Evolutionary conservation across 164 flowering plant genomes (phyloP), one percentile per base, ranked within the genome.

Genomic region (Piper betle): DNA sequence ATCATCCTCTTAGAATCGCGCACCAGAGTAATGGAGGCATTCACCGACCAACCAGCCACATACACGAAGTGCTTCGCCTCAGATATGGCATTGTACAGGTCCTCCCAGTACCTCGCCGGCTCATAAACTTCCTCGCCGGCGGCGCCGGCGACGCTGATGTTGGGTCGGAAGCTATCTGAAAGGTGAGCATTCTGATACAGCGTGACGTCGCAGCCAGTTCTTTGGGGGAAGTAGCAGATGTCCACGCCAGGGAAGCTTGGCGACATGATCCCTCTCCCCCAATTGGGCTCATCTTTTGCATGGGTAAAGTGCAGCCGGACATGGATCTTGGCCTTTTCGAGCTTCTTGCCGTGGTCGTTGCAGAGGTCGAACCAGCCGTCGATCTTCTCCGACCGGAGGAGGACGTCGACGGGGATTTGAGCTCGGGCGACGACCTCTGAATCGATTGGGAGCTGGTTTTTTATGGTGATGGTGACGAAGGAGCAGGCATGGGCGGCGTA

Each of bases 121-220:
- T 18, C 19, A 42, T 57, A 57, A 17, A 37, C 50, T 37, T 57
- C 11, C 15, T 46, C 62, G 4, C 77, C 2, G 33, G 33, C 33
- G 33, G 33, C 33, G 33, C 33, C 78, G 52, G 66, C 71, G 57
- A 57, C 46, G 59, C 52, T 46, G 40, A 66, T 53, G 6, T 87
- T 85, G 52, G 94, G 92, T 33, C 69, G 77, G 61, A 84, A 87
- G 37, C 71, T 53, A 10, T 81, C 55, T 38, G 54, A 65, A 68
- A 82, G 88, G 69, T 93, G 97, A 42, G 94, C 92, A 66, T 93
- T 96, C 58, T 90, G 99, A 74, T 93, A 93, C 3, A 93, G 75
- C 11, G 56, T 72, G 17, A 88, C 87, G 15, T 64, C 55, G 66
- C 94, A 83, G 58, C 81, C 77, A 43, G 94, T 74, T 58, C 94